Evolutionary conservation across 495 filamentous ascomycete genomes (phyloP).

Genomic region (Platismatia glauca): DNA sequence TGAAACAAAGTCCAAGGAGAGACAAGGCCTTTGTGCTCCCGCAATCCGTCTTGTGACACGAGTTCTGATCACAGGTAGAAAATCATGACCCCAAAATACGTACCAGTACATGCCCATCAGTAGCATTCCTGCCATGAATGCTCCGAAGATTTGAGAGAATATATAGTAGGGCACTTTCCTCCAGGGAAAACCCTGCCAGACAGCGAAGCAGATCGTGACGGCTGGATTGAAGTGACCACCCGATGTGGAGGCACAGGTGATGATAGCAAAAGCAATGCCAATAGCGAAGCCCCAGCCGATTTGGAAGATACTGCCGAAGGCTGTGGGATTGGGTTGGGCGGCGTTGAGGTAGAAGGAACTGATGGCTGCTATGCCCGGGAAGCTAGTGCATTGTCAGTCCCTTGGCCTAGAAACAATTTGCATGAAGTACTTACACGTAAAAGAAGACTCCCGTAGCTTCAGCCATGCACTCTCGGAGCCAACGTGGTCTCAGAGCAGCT

Average conservation of each 20-base stretch:
- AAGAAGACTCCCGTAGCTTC: constrained; percentile 46
- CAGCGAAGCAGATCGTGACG: constrained; percentile 41
- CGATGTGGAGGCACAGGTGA: constrained; percentile 41
- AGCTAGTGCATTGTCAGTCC: constrained; percentile 23
- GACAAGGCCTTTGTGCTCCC: not conserved
- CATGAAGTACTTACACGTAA: constrained; percentile 32
- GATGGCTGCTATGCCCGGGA: constrained; percentile 40
- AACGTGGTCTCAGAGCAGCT: constrained; percentile 27
- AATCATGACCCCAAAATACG: not conserved
- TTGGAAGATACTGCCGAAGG: constrained; percentile 39
- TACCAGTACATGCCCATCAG: constrained; percentile 42
- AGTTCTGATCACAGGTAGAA: not conserved
- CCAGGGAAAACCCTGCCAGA: constrained; percentile 46
- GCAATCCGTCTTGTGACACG: not conserved
- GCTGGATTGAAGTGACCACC: constrained; percentile 48
- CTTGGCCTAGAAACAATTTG: not conserved
- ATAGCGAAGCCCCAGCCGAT: constrained; percentile 44
- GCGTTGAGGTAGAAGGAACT: constrained; percentile 38
- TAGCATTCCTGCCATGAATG: constrained; percentile 42
- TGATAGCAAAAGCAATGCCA: constrained; percentile 48
- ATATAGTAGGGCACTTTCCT: constrained; percentile 46
- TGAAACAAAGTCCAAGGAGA: not conserved
- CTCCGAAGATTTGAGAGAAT: constrained; percentile 43
- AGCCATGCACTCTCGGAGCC: constrained; percentile 40
- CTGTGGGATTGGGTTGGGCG: constrained; percentile 25